phyloP scores from a whole-genome alignment of 495 filamentous ascomycete species.

The Melanomma pulvis-pyrius region DNA sequence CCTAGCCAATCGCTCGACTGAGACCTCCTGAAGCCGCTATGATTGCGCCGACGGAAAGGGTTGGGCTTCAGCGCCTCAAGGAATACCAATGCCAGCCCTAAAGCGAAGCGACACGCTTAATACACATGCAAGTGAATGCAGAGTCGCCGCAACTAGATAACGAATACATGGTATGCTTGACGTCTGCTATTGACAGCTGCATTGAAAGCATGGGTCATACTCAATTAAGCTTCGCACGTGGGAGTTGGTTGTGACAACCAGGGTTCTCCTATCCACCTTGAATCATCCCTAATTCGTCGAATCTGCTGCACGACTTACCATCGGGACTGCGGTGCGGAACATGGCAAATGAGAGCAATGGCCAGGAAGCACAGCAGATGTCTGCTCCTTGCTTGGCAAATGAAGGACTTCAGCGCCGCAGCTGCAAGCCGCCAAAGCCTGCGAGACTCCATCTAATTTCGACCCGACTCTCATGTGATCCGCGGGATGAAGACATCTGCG shows the following conservation, averaged over 20 bases:
- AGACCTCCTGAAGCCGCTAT: too few species aligned
- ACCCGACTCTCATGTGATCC: neutral
- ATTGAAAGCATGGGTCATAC: neutral
- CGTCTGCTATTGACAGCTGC: too few species aligned
- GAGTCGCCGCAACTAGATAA: neutral
- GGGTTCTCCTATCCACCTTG: conserved; percentile 1
- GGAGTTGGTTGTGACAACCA: neutral
- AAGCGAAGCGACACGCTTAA: neutral
- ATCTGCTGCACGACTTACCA: neutral
- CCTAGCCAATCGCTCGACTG: too few species aligned
- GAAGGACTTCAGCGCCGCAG: conserved; percentile 5
- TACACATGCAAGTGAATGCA: neutral
- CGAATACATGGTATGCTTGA: too few species aligned
- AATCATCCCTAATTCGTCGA: neutral
- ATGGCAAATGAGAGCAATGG: neutral
- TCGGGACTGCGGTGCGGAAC: neutral
- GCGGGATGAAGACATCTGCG: neutral
- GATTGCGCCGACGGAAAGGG: too few species aligned
- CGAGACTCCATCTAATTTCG: neutral
- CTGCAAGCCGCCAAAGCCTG: neutral
- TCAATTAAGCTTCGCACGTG: neutral
- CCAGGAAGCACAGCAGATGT: conserved; percentile 1
- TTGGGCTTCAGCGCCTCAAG: too few species aligned
- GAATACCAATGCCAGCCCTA: too few species aligned
- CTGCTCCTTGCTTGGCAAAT: conserved; percentile 6